A percentile compares a stretch with the other conserved stretches of the same genome.
Conservation (phyloP, 1,284 basidiomycete species). For the Melampsora occidentalis region DNA sequence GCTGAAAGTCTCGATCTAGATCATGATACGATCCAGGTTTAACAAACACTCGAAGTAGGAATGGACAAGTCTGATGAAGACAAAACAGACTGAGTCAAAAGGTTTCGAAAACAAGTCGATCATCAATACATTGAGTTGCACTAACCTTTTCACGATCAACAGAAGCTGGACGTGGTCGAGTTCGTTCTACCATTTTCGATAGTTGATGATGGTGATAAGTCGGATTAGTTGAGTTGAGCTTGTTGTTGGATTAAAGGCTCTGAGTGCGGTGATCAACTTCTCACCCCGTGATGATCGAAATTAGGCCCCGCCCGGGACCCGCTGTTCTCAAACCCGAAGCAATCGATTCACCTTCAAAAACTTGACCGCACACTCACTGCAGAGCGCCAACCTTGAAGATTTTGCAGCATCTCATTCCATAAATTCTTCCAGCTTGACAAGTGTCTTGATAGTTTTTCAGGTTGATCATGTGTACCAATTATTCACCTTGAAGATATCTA, state of each 20-base stretch:
- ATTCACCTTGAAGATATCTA: too few relatives aligned
- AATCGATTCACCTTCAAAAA: too few relatives aligned
- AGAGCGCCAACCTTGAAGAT: too few relatives aligned
- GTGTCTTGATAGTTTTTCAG: too few relatives aligned
- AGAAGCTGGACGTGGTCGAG: background rate
- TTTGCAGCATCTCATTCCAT: too few relatives aligned
- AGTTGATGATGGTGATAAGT: background rate
- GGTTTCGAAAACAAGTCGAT: background rate
- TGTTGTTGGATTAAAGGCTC: background rate
- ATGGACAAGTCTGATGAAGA: conserved; percentile 34
- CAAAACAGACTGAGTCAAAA: background rate
- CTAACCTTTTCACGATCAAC: conserved; percentile 37
- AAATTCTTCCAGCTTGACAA: too few relatives aligned
- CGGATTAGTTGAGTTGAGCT: background rate
- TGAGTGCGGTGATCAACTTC: background rate
- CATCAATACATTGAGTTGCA: background rate
- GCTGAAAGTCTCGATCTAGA: conserved; percentile 26
- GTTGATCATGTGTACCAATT: too few relatives aligned
- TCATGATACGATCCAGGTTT: conserved; percentile 36
- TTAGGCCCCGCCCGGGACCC: too few relatives aligned
- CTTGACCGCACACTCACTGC: too few relatives aligned
- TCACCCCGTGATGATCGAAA: too few relatives aligned
- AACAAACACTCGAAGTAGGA: conserved; percentile 36
- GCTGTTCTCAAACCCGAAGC: too few relatives aligned
- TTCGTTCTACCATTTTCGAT: background rate